These are phyloP conservation scores for Tulasnella sp. DNA, from an alignment of 768 basidiomycete species.

Conservation along the genomic window DNA sequence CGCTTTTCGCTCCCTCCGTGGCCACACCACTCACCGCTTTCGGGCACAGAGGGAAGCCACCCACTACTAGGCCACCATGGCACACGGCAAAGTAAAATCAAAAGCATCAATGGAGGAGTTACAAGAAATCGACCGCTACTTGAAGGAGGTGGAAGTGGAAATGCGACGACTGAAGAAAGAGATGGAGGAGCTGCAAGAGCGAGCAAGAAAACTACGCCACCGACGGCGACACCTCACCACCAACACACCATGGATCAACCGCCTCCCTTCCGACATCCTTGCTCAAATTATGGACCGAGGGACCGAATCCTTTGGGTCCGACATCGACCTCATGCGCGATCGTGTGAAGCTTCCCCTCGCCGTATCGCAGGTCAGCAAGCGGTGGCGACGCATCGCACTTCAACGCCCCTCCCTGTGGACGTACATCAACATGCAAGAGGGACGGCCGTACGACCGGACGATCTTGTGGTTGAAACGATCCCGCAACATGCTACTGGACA, in stretches of 20 bases:
- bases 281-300: conserved; percentile 5
- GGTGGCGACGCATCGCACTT: conserved; percentile 6
- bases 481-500: conserved; percentile 9
- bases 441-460: conserved; percentile 10
- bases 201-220: background rate
- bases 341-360: conserved; percentile 9
- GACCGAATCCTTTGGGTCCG: background rate
- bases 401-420: conserved; percentile 7
- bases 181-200: background rate
- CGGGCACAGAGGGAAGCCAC: no score
- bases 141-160: conserved; percentile 8
- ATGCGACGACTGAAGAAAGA: conserved; percentile 10
- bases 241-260: conserved; percentile 7
- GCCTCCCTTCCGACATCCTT: conserved; percentile 8
- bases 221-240: conserved; percentile 9
- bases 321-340: background rate
- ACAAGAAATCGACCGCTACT: conserved; percentile 1
- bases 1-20: no score
- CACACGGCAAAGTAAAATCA: background rate
- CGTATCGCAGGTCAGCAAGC: conserved; percentile 8
- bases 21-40: no score
- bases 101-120: conserved; percentile 8
- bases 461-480: conserved; percentile 13
- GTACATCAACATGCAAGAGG: conserved; percentile 12
- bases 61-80: no score